Conservation (phyloP, 805 yeast genomes). For the Barnettozyma sp. region DNA sequence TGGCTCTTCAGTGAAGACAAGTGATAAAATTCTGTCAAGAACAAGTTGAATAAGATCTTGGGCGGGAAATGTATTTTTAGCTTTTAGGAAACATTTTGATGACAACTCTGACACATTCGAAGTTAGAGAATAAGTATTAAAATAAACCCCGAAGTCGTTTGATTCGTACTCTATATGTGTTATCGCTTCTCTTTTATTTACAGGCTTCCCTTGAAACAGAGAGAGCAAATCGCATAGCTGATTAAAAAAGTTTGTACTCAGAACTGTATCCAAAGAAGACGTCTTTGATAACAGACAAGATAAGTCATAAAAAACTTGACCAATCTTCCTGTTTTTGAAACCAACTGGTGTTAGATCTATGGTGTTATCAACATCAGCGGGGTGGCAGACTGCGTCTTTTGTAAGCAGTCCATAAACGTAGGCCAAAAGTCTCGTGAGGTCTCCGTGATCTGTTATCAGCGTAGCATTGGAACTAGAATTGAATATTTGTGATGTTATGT, state of each 20-base stretch:
- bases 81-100: constrained; percentile 35
- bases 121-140: constrained; percentile 46
- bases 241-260: constrained; percentile 39
- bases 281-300: constrained; percentile 72
- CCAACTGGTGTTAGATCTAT: constrained; percentile 26
- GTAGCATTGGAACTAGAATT: constrained; percentile 72
- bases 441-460: constrained; percentile 55
- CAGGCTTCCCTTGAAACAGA: constrained; percentile 73
- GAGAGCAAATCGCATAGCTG: constrained; percentile 60
- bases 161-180: constrained; percentile 89
- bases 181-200: constrained; percentile 62
- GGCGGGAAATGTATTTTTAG: not conserved
- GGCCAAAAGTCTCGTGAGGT: constrained; percentile 53
- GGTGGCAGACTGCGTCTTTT: constrained; percentile 40
- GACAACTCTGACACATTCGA: constrained; percentile 53
- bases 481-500: constrained; percentile 71
- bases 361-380: constrained; percentile 33
- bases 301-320: constrained; percentile 72
- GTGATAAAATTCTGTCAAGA: constrained; percentile 8
- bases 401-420: constrained; percentile 59
- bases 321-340: constrained; percentile 61
- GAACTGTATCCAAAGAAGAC: constrained; percentile 42
- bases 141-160: constrained; percentile 47
- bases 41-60: constrained; percentile 7
- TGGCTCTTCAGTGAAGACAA: constrained; percentile 1